phyloP scores from a whole-genome alignment of 2,329 filamentous ascomycete species.

The Ophiocordyceps robertsii region DNA sequence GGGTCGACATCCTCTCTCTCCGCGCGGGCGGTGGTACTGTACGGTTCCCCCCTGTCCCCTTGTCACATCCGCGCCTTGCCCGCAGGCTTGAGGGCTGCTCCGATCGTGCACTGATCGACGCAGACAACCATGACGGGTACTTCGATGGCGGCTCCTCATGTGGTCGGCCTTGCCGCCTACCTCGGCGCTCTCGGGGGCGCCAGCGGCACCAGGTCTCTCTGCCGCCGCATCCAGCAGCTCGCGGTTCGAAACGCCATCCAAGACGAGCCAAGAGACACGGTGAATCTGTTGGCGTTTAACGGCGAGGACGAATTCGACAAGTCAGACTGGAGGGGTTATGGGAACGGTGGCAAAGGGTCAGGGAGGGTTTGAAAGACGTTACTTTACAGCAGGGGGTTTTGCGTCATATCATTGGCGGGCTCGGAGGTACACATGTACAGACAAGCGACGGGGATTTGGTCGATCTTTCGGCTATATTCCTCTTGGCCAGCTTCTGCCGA shows the following conservation, averaged over 20 bases:
- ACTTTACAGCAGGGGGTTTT: no score
- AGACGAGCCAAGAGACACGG: conserved; percentile 24
- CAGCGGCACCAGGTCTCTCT: conserved; percentile 29
- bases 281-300: conserved; percentile 41
- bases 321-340: no score
- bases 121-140: conserved; percentile 27
- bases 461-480: no score
- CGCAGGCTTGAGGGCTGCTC: no score
- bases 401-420: no score
- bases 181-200: conserved; percentile 5
- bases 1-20: conserved; percentile 25
- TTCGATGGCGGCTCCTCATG: conserved; percentile 31
- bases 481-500: no score
- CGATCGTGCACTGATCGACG: no score
- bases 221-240: conserved; percentile 27
- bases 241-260: conserved; percentile 25
- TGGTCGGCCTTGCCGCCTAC: conserved; percentile 23
- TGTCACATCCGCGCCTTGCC: neutral
- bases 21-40: conserved; percentile 24
- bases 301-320: no score
- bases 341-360: no score
- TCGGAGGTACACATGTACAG: no score
- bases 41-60: conserved; percentile 7
- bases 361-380: no score
- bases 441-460: no score